These are phyloP conservation scores for Pseudogymnoascus sp. DNA, from an alignment of 2,329 filamentous ascomycete species.

Conservation along the genomic window DNA sequence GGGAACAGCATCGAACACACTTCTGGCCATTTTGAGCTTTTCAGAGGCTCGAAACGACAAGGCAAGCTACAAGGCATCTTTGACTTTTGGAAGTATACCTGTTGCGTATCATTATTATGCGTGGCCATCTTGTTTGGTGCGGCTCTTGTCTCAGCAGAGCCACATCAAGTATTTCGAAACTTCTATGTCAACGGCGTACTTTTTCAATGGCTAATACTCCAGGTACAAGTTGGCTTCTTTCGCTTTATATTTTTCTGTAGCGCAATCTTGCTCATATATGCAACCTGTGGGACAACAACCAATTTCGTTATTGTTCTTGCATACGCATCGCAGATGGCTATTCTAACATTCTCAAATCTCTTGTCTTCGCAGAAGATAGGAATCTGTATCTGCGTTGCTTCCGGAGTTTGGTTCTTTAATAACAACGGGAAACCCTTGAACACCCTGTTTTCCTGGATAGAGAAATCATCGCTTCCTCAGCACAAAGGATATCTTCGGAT, in stretches of 20 bases:
- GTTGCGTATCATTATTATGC: background rate
- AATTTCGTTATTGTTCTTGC: background rate
- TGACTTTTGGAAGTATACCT: constrained; percentile 1
- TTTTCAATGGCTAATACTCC: background rate
- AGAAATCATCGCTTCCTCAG: background rate
- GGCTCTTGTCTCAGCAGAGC: background rate
- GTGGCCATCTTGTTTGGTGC: background rate
- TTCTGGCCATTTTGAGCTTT: background rate
- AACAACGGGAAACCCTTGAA: background rate
- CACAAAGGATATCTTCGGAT: background rate
- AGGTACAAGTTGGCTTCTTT: constrained; percentile 3
- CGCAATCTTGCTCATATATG: background rate
- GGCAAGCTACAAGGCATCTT: background rate
- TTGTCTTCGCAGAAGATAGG: background rate
- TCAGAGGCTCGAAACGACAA: background rate
- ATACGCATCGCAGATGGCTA: background rate
- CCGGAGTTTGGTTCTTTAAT: background rate
- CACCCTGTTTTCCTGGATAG: background rate
- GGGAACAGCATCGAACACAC: background rate
- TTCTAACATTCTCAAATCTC: background rate
- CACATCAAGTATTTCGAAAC: background rate
- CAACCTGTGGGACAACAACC: background rate
- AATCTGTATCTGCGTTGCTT: background rate
- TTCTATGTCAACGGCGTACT: background rate
- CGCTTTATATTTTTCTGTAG: background rate